phyloP scores from a whole-genome alignment of 2,329 filamentous ascomycete species.

The Aspergillus transmontanensis region DNA sequence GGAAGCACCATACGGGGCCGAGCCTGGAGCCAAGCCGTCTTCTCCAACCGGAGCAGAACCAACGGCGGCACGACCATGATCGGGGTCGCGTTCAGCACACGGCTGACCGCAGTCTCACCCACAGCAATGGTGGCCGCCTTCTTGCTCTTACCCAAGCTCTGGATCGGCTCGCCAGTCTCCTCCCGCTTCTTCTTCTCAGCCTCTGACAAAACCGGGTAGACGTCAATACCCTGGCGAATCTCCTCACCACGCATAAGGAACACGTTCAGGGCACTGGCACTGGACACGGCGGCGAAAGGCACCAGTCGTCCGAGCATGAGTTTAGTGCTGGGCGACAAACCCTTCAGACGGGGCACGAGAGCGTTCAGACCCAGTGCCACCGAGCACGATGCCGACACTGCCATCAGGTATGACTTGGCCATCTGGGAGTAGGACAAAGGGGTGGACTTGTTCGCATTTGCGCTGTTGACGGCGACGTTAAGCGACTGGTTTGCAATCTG shows the following conservation, averaged over 20 bases:
- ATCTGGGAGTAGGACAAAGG: constrained; percentile 80
- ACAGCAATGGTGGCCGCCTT: constrained; percentile 88
- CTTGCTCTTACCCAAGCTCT: constrained; percentile 80
- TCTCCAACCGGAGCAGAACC: constrained; percentile 80
- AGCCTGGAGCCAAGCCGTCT: constrained; percentile 76
- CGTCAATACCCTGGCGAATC: constrained; percentile 88
- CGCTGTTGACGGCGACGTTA: constrained; percentile 96
- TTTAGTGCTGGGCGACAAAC: constrained; percentile 72
- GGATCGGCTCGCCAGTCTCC: constrained; percentile 64
- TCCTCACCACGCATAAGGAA: constrained; percentile 98
- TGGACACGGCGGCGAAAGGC: constrained; percentile 92
- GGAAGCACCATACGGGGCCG: constrained; percentile 77
- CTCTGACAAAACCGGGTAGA: constrained; percentile 78
- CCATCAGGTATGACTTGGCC: constrained; percentile 85
- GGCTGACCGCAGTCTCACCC: constrained; percentile 85
- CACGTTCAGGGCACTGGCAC: constrained; percentile 88
- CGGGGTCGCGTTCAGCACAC: constrained; percentile 90
- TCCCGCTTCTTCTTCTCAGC: constrained; percentile 67
- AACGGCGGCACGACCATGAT: constrained; percentile 97
- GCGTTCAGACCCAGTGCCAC: constrained; percentile 92
- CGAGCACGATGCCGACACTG: constrained; percentile 89
- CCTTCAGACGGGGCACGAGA: constrained; percentile 79
- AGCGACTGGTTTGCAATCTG: constrained; percentile 96
- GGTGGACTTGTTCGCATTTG: constrained; percentile 97
- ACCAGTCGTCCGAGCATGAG: constrained; percentile 83